A percentile compares a stretch with the other conserved stretches of the same genome.
phyloP scores from a whole-genome alignment of 208 protist species.

The Leptomonas seymouri region DNA sequence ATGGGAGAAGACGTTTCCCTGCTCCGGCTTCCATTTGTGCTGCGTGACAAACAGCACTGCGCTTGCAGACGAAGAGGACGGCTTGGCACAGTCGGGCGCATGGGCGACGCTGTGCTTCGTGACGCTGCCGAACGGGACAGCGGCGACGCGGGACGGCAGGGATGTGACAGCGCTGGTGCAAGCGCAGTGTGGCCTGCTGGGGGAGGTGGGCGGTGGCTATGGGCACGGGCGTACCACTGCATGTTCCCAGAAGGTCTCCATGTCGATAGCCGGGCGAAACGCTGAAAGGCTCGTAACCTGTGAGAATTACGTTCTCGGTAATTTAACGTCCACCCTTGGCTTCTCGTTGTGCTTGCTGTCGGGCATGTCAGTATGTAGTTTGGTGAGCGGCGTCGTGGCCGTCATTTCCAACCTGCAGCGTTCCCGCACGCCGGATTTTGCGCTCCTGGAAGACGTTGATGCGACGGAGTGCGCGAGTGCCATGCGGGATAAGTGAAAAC shows the following conservation, averaged over 20 bases:
- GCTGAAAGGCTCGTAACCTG: constrained; percentile 2
- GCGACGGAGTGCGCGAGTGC: not conserved
- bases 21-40: constrained; percentile 41
- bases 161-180: constrained; percentile 6
- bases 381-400: constrained; percentile 22
- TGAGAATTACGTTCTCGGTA: constrained; percentile 30
- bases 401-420: constrained; percentile 15
- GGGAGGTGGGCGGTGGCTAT: not conserved
- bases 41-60: constrained; percentile 45
- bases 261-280: not conserved
- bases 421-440: constrained; percentile 13
- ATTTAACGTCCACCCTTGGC: constrained; percentile 19
- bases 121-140: constrained; percentile 17
- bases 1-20: constrained; percentile 32
- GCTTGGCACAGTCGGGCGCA: too few species aligned
- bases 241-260: not conserved
- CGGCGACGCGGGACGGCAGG: constrained; percentile 7
- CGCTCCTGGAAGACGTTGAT: constrained; percentile 7
- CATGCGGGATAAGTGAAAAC: not conserved
- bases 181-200: constrained; percentile 14
- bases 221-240: constrained; percentile 1
- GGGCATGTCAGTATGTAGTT: constrained; percentile 27
- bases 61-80: constrained; percentile 2
- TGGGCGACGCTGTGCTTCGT: constrained; percentile 37
- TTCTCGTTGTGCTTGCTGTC: constrained; percentile 25